Percentiles rank a stretch among this genome's conserved stretches.
Conservation (phyloP, 2,329 filamentous ascomycete genomes). For the Colletotrichum sp. region DNA sequence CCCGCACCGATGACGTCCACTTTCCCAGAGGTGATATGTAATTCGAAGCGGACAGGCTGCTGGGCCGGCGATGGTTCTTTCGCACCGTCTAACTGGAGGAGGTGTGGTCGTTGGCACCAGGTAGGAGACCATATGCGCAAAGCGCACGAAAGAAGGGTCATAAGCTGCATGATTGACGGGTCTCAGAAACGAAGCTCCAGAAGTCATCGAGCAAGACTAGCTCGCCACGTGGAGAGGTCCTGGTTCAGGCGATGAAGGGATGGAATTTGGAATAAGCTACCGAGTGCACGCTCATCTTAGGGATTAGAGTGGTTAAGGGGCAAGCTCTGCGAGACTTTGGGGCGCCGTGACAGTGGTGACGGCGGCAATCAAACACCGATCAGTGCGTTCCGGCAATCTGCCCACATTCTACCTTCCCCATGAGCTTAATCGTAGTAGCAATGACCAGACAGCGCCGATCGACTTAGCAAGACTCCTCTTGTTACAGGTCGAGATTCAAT, state of each 20-base stretch:
- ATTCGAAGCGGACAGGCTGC: not conserved
- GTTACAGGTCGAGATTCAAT: not conserved
- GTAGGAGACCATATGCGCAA: not conserved
- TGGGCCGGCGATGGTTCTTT: accelerated
- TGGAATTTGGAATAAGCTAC: not conserved
- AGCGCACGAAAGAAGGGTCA: not conserved
- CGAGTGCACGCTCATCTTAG: not conserved
- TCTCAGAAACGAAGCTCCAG: not conserved
- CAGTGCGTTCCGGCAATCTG: not conserved
- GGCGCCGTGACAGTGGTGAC: not conserved
- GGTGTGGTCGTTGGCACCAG: not conserved
- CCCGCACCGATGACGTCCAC: not conserved
- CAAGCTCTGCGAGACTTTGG: not conserved
- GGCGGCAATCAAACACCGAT: not conserved
- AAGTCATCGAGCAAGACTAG: not conserved
- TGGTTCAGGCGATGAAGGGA: not conserved
- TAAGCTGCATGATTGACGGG: not conserved
- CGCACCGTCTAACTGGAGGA: not conserved
- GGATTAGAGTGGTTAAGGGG: not conserved
- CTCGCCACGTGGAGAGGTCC: not conserved
- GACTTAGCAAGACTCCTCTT: no score
- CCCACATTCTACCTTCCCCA: not conserved
- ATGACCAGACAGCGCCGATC: not conserved
- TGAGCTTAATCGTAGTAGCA: not conserved
- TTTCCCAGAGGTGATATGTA: not conserved